Evolutionary conservation across 2,329 filamentous ascomycete genomes (phyloP), one percentile per base, ranked within the genome.

Genomic region (Xylaria hypoxylon): DNA sequence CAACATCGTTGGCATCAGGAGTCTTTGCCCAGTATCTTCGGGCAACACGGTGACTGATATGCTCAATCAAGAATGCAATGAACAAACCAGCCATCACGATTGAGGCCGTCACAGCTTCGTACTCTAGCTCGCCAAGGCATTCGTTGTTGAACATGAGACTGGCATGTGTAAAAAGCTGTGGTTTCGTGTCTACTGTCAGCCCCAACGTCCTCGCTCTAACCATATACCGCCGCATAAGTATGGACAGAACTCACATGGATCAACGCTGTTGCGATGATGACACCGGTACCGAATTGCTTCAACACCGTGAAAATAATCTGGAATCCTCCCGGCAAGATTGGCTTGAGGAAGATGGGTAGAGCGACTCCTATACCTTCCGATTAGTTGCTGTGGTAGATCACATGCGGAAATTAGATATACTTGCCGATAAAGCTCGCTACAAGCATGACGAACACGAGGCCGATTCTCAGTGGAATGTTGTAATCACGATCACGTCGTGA

Each of bases 271-370:
- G 59, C 50, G 10, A 55, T 19, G 38, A 61, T 61, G 13, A 55
- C 59, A 15, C 59, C 50, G 22, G 59, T 61, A 13, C 48, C 48
- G 28, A 61, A 52, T 24, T 53, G 50, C 42, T 53, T 55, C 15
- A 62, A 22, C 13, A 62, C n/a, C 17, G 50, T 28, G 31, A 62
- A 61, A 11, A 55, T 53, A 5, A 13, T 26, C 28, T 53, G 48
- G 19, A 53, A 52, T 35, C 24, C 17, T 15, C 44, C 51, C 3
- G 57, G 57, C 26, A 59, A 24, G 22, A 59, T 17, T 17, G 57
- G 57, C 45, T 59, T 59, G 57, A 59, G 57, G 45, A 51, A 59
- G 33, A 59, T 59, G 3, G 57, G 57, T 15, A 59, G 15, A 17
- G 45, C 57, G 45, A 59, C 57, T 19, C 57, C 57, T 59, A 22